Base-by-base conservation (phyloP, 371 early-diverging fungal genomes). In the Phascolomyces articulosus region DNA sequence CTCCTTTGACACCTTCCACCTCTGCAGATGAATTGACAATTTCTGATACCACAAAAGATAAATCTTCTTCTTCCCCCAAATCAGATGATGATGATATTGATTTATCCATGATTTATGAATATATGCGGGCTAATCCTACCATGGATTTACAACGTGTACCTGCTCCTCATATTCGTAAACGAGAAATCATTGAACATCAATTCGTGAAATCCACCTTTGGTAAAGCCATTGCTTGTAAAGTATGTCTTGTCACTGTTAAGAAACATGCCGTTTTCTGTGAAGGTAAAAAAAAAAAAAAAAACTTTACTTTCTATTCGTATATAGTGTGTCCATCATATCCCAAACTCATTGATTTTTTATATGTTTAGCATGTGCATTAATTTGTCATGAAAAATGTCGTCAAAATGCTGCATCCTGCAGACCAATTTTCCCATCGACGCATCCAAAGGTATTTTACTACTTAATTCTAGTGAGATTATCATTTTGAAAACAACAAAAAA, bases 361-460 rank as follows among this genome's bases (percentile, higher is more conserved):
- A 70, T 72, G 18, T 27, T 62, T 41, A 74, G 75, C 69, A 13
- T 77, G 77, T 58, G 68, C 70, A 2, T 55, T 77, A 40, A 73
- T 77, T 49, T 77, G 77, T 44, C 77, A 77, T 51, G 77, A 77
- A 9, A 70, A 73, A 20, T 77, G 77, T 27, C 70, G 69, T 49
- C 48, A 59, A 21, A 31, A 63, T 11, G 65, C 74, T 1, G 66
- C 65, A 4, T 70, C 67, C 23, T 77, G 77, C 31, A 58, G 69
- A 26, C 69, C 70, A 4, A 67, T 67, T 11, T 54, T 51, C 20
- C 60, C 66, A 27, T 20, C 51, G 9, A 20, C 55, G 10, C 55
- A 23, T 44, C 41, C 28, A 28, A 67, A 62, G 47, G 62, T 48
- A 40, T 1, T 18, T 29, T 11, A 16, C 0, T 15, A 7, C 8